Conservation (phyloP, 768 basidiomycete genomes). For the Pleurotus sapidus region DNA sequence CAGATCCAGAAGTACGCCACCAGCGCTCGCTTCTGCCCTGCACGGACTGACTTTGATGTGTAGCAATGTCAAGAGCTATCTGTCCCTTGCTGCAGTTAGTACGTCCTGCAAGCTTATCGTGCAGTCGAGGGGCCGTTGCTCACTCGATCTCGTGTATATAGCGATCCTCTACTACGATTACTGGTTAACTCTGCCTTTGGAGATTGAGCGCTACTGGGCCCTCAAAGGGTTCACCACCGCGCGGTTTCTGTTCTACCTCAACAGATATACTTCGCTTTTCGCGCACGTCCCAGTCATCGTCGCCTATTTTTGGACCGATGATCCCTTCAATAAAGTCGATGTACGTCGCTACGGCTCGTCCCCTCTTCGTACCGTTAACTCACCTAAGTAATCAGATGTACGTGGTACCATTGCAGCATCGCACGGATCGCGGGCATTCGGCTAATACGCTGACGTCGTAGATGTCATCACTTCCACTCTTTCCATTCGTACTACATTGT, state of each 20-base stretch:
- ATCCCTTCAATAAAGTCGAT: slow-evolving; percentile 19
- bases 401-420: neutral
- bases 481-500: slow-evolving; percentile 13
- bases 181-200: slow-evolving; percentile 36
- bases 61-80: slow-evolving; percentile 7
- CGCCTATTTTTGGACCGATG: slow-evolving; percentile 30
- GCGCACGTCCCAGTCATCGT: slow-evolving; percentile 34
- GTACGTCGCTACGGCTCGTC: slow-evolving; percentile 16
- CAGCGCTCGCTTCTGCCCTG: too few species aligned
- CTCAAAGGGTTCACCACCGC: slow-evolving; percentile 25
- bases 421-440: neutral
- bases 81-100: slow-evolving; percentile 4
- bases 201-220: slow-evolving; percentile 44
- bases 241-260: slow-evolving; percentile 35
- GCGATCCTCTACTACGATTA: slow-evolving; percentile 46
- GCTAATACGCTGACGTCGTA: slow-evolving; percentile 12
- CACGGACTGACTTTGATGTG: too few species aligned
- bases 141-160: slow-evolving; percentile 4
- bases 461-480: slow-evolving; percentile 27
- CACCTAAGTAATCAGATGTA: slow-evolving; percentile 7
- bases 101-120: neutral
- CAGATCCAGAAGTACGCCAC: slow-evolving; percentile 2
- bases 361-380: neutral
- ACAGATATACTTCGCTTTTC: slow-evolving; percentile 37
- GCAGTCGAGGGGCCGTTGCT: too few species aligned